Percentiles rank a stretch among this genome's conserved stretches.
phyloP scores from a whole-genome alignment of 257 asterid species.

The Nicotiana benthamiana region DNA sequence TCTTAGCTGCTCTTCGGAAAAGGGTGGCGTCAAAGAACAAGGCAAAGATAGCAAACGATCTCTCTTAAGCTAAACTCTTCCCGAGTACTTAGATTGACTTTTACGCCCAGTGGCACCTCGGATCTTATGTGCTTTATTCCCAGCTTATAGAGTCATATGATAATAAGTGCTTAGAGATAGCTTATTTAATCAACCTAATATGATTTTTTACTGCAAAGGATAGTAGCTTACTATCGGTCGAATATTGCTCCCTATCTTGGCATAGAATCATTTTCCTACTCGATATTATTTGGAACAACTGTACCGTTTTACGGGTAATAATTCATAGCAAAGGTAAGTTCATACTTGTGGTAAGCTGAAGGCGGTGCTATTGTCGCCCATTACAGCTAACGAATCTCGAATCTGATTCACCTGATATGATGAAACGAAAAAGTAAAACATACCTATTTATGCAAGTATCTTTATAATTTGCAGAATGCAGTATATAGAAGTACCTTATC shows the following conservation, averaged over 20 bases:
- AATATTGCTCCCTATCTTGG: neutral
- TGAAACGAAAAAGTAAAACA: neutral
- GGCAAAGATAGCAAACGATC: neutral
- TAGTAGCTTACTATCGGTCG: neutral
- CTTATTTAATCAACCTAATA: neutral
- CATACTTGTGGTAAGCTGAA: conserved; percentile 94
- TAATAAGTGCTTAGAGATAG: neutral
- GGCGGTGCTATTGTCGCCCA: conserved; percentile 97
- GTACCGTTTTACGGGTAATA: no score
- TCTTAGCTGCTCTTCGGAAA: neutral
- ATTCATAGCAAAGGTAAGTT: neutral
- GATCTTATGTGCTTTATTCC: neutral
- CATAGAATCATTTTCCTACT: neutral
- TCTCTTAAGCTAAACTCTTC: neutral
- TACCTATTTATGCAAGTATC: neutral
- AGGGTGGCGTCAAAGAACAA: neutral
- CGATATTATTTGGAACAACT: neutral
- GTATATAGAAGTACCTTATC: conserved; percentile 47
- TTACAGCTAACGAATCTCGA: conserved; percentile 87
- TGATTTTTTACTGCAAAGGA: neutral
- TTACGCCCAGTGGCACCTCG: neutral
- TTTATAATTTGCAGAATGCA: neutral
- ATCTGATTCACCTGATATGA: conserved; percentile 78
- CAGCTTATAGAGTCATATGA: neutral
- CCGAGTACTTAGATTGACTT: neutral